Conservation (phyloP, 2,329 filamentous ascomycete species). For the Myriosclerotinia duriaeana region DNA sequence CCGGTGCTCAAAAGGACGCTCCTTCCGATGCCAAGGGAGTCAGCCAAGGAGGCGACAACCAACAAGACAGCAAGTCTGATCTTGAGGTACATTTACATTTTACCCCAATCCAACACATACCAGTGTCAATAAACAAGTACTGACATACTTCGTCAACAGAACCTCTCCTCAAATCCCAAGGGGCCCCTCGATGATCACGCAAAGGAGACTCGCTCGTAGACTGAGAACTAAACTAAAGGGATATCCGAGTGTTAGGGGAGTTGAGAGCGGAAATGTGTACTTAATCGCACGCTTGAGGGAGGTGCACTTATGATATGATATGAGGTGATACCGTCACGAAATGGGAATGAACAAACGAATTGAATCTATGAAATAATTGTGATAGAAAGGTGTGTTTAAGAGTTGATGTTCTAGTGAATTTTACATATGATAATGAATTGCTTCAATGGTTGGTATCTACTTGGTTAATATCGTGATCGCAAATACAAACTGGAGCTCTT, state of each 20-base stretch:
- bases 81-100: constrained; percentile 46
- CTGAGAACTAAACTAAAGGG: background rate
- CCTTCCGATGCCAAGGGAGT: constrained; percentile 59
- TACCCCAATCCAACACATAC: background rate
- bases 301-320: background rate
- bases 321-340: constrained; percentile 6
- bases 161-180: constrained; percentile 63
- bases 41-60: constrained; percentile 52
- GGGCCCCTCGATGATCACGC: constrained; percentile 61
- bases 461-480: background rate
- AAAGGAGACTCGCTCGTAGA: constrained; percentile 50
- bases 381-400: background rate
- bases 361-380: background rate
- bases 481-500: background rate
- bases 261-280: background rate
- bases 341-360: background rate
- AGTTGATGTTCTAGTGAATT: background rate
- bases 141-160: constrained; percentile 41
- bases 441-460: background rate
- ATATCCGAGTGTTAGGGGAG: background rate
- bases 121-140: background rate
- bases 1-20: constrained; percentile 61
- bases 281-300: background rate
- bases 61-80: constrained; percentile 52
- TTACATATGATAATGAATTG: background rate